Base-by-base conservation (phyloP, 108 stramenopile species). In the Cyclotella cryptica region DNA sequence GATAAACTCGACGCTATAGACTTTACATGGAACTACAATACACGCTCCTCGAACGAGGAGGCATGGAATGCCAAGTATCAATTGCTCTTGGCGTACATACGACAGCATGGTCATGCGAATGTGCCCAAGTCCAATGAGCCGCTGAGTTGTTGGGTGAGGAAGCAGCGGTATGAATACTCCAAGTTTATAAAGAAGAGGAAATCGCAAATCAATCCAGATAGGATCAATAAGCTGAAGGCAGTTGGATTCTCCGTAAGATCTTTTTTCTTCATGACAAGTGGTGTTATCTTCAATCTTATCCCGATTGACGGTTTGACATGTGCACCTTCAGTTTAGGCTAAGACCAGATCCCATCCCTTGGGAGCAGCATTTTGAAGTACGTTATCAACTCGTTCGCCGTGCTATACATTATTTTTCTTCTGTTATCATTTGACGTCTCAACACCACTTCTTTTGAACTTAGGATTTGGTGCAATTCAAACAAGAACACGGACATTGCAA, bases 1-100 rank as follows among this genome's bases (percentile, higher is more conserved):
- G 57, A 53, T 43, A 53, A 42, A 58, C 55, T 79, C 18, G 72
- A 79, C 63, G 43, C 62, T 0, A 47, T 79, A 7, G 78, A 60
- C 10, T 79, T 79, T 44, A 60, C 72, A 35, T 79, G 78, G 78
- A 79, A 73, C 46, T 54, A 35, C 69, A 70, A 70, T 17, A 54
- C 29, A 39, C 29, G 54, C 27, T 47, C 29, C 28, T 24, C 44
- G 18, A 35, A 44, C 19, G 51, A 57, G 17, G 39, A n/a, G 17
- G 29, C 43, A 13, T 73, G 72, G 72, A 45, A 73, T 46, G 61
- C 28, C 3, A 55, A 62, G 41, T 73, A 46, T 28, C 10, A 54
- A 18, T 3, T 17, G 22, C 24, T 73, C 0, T 14, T 62, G 35
- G 42, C 28, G 3, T 73, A 26, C 54, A 57, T 62, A 27, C 24